Evolutionary conservation across 2,329 filamentous ascomycete species (phyloP).

Genomic region (Fusarium sp.): DNA sequence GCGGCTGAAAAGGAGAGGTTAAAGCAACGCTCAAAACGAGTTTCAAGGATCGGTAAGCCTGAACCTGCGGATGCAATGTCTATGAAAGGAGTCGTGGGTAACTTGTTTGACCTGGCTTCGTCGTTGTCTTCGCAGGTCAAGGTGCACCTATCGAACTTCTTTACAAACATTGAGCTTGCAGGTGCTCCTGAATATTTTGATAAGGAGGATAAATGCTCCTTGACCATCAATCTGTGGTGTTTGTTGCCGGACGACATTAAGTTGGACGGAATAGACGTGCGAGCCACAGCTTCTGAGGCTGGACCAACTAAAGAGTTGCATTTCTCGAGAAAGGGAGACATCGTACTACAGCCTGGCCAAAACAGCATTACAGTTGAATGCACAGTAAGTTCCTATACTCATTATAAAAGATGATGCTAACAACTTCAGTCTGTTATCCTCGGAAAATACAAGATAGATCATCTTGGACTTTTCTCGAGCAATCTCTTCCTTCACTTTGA

Average conservation of each 20-base stretch:
- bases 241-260: constrained; percentile 77
- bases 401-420: constrained; percentile 42
- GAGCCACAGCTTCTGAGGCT: constrained; percentile 66
- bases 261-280: constrained; percentile 73
- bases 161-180: constrained; percentile 75
- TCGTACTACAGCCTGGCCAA: constrained; percentile 60
- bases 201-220: constrained; percentile 78
- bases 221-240: constrained; percentile 76
- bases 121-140: constrained; percentile 68
- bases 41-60: constrained; percentile 32
- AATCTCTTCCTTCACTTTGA: constrained; percentile 77
- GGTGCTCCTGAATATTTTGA: constrained; percentile 76
- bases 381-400: constrained; percentile 48
- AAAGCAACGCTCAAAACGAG: constrained; percentile 49
- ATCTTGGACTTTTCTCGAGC: constrained; percentile 72
- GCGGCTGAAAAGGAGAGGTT: constrained; percentile 64
- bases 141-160: constrained; percentile 78
- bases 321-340: constrained; percentile 47
- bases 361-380: constrained; percentile 54
- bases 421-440: constrained; percentile 68
- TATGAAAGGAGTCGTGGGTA: constrained; percentile 61
- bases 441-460: constrained; percentile 81
- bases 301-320: constrained; percentile 70
- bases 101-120: constrained; percentile 60
- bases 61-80: constrained; percentile 49